Evolutionary conservation across 2,329 filamentous ascomycete genomes (phyloP).

Genomic region (Gremmenia infestans): DNA sequence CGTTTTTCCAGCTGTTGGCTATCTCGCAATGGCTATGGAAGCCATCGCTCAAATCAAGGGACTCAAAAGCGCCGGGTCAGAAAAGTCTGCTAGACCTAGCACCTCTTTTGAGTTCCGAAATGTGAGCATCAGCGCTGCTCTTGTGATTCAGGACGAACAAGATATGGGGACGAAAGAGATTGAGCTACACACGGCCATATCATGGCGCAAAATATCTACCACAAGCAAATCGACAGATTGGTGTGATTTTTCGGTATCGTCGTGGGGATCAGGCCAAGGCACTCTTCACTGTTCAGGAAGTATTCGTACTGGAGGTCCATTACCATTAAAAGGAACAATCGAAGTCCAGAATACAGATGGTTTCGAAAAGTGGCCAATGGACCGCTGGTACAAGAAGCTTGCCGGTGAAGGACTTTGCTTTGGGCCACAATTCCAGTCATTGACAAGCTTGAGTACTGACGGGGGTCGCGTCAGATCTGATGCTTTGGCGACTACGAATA

Average conservation of each 20-base stretch:
- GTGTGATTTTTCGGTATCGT: neutral
- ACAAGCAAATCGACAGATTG: neutral
- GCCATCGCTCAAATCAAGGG: slow-evolving; percentile 29
- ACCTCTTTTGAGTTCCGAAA: neutral
- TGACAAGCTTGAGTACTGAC: neutral
- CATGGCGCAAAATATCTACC: neutral
- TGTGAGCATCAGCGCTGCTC: neutral
- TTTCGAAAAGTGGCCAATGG: neutral
- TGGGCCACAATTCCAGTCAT: neutral
- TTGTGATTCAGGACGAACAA: neutral
- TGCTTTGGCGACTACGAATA: neutral
- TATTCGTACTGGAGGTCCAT: neutral
- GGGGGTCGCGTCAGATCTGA: neutral
- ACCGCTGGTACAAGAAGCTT: neutral
- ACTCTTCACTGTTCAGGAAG: neutral
- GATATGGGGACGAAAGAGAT: neutral
- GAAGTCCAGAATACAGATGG: neutral
- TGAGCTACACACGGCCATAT: neutral
- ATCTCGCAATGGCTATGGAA: slow-evolving; percentile 42
- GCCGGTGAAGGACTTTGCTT: neutral
- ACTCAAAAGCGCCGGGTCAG: neutral
- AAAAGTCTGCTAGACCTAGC: neutral
- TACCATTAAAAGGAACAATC: neutral
- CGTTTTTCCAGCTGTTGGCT: slow-evolving; percentile 42
- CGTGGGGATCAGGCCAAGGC: neutral